Conservation (phyloP, 2,329 filamentous ascomycete genomes). For the Penicillium decumbens region DNA sequence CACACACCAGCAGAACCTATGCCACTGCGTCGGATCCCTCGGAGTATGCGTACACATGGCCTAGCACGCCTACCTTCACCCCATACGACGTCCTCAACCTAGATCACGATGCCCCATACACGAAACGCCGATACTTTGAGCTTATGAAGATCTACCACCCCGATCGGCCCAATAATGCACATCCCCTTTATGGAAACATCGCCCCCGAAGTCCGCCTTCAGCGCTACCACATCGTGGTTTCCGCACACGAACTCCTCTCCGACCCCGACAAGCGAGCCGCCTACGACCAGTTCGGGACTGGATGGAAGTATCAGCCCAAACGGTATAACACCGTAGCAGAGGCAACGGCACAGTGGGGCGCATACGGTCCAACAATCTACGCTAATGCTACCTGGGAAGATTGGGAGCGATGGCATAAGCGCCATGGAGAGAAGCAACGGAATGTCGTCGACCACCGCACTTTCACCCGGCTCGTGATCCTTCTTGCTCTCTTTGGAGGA, state of each 20-base stretch:
- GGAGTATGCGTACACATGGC: conserved; percentile 37
- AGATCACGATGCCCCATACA: conserved; percentile 63
- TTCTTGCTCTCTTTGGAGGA: conserved; percentile 64
- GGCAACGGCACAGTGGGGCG: conserved; percentile 74
- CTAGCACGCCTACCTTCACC: conserved; percentile 50
- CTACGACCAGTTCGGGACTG: conserved; percentile 76
- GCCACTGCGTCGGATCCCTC: conserved; percentile 33
- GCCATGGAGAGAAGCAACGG: conserved; percentile 40
- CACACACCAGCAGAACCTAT: conserved; percentile 24
- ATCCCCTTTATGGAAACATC: conserved; percentile 44
- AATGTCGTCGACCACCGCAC: conserved; percentile 69
- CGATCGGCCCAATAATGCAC: conserved; percentile 56
- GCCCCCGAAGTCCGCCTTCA: conserved; percentile 67
- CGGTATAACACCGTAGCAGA: conserved; percentile 45
- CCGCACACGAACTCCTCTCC: conserved; percentile 82
- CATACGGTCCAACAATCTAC: conserved; percentile 46
- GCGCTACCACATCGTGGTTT: conserved; percentile 81
- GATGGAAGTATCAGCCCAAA: conserved; percentile 60
- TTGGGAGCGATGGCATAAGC: conserved; percentile 77
- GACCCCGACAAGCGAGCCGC: conserved; percentile 70
- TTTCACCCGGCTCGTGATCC: conserved; percentile 69
- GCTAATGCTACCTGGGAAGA: conserved; percentile 96
- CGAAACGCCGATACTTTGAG: conserved; percentile 78
- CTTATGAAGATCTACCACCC: conserved; percentile 96
- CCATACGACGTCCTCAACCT: conserved; percentile 84